A percentile compares a stretch with the other conserved stretches of the same genome.
These are phyloP conservation scores for Geotrichum citri-aurantii DNA, from an alignment of 1,139 yeast genomes.

Conservation along the genomic window DNA sequence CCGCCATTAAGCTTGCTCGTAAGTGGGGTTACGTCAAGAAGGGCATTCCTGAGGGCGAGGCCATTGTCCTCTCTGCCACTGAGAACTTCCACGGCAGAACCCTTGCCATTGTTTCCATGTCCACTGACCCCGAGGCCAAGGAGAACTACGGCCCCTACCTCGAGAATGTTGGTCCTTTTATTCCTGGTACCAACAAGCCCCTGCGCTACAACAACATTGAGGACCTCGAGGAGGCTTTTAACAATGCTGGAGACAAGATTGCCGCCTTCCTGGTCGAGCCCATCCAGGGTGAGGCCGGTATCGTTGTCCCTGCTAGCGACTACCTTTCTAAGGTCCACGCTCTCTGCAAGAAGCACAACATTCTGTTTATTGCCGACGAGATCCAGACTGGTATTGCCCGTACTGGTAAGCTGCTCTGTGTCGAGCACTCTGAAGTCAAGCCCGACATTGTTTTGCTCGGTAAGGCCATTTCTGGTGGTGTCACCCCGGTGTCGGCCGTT, in stretches of 20 bases:
- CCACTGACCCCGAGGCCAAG: conserved; percentile 92
- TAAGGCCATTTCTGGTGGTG: conserved; percentile 95
- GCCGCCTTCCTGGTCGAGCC: conserved; percentile 94
- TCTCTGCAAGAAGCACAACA: conserved; percentile 78
- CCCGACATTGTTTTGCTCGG: conserved; percentile 89
- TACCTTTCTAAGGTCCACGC: conserved; percentile 68
- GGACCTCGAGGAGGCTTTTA: conserved; percentile 79
- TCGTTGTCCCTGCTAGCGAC: conserved; percentile 84
- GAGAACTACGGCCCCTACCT: conserved; percentile 87
- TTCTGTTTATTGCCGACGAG: conserved; percentile 88
- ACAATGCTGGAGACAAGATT: conserved; percentile 79
- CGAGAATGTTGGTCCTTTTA: conserved; percentile 72
- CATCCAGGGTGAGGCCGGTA: conserved; percentile 98
- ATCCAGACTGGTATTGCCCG: conserved; percentile 97
- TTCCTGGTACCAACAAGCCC: conserved; percentile 49
- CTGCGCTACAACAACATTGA: conserved; percentile 48
- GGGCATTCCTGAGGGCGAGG: conserved; percentile 76
- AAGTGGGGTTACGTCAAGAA: conserved; percentile 94
- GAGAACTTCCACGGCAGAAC: conserved; percentile 97
- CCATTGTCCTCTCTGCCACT: conserved; percentile 79
- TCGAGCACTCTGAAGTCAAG: conserved; percentile 75
- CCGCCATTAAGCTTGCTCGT: conserved; percentile 89
- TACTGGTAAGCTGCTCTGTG: conserved; percentile 90
- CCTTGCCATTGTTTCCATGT: conserved; percentile 90
- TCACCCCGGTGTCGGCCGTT: conserved; percentile 86